Evolutionary conservation across 2,329 filamentous ascomycete species (phyloP).

Genomic region (Trichoderma atrobrunneum): DNA sequence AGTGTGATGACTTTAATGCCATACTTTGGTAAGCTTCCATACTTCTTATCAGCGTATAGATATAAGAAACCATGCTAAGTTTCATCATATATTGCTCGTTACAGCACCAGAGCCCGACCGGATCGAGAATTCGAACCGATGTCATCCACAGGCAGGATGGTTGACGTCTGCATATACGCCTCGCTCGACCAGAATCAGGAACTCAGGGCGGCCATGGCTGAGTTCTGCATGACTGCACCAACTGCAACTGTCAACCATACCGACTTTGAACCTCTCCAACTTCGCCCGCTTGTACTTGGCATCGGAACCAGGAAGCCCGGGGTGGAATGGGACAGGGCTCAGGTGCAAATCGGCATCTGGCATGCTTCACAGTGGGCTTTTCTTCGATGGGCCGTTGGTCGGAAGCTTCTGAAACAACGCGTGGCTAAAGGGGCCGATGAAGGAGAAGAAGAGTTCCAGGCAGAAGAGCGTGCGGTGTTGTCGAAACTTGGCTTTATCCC

Average conservation of each 20-base stretch:
- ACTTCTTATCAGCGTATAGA: not conserved
- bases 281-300: not conserved
- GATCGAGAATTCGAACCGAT: slow-evolving; percentile 14
- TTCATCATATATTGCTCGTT: not conserved
- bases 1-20: not conserved
- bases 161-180: slow-evolving; percentile 14
- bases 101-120: not conserved
- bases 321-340: not conserved
- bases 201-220: not conserved
- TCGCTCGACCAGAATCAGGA: not conserved
- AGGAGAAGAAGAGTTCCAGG: not conserved
- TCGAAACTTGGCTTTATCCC: slow-evolving; percentile 2
- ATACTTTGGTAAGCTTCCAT: slow-evolving; percentile 5
- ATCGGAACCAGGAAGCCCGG: not conserved
- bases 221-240: not conserved
- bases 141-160: not conserved
- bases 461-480: not conserved
- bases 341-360: slow-evolving; percentile 3
- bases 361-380: not conserved
- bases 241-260: slow-evolving; percentile 19
- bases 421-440: not conserved
- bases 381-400: not conserved
- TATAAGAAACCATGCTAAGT: not conserved
- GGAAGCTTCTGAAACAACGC: not conserved
- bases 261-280: not conserved